Conservation (phyloP, 2,329 filamentous ascomycete species). For the Penicillium sp. region DNA sequence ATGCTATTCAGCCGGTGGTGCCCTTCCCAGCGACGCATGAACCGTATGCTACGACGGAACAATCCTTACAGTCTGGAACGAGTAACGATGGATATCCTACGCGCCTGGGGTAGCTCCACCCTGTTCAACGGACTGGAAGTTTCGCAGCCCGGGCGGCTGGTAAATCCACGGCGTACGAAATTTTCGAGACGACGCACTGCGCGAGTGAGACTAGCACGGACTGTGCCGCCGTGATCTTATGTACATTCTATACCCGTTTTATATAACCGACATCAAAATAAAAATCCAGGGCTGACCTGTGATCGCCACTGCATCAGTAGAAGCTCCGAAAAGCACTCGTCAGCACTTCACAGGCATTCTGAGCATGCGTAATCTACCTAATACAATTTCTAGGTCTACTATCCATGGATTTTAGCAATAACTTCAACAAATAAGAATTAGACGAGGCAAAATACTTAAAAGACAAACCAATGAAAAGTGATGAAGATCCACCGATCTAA, state of each 20-base stretch:
- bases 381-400: neutral
- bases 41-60: constrained; percentile 34
- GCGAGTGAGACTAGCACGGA: constrained; percentile 2
- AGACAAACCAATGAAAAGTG: neutral
- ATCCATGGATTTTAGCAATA: neutral
- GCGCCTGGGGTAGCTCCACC: constrained; percentile 31
- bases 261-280: neutral
- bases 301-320: neutral
- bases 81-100: constrained; percentile 32
- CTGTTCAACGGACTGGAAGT: constrained; percentile 29
- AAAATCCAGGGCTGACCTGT: neutral
- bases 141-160: constrained; percentile 24
- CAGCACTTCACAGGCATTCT: neutral
- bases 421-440: neutral
- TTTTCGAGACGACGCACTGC: constrained; percentile 8
- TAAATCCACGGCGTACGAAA: constrained; percentile 23
- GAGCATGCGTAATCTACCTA: neutral
- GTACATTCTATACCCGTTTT: neutral
- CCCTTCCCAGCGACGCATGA: constrained; percentile 30
- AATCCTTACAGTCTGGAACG: constrained; percentile 33
- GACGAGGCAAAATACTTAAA: neutral
- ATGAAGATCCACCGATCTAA: constrained; percentile 22
- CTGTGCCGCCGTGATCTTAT: neutral
- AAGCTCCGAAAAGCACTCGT: neutral
- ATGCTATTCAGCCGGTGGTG: constrained; percentile 34